A percentile compares a stretch with the other conserved stretches of the same genome.
Conservation (phyloP, 306 rosid species). For the Prunus armeniaca region DNA sequence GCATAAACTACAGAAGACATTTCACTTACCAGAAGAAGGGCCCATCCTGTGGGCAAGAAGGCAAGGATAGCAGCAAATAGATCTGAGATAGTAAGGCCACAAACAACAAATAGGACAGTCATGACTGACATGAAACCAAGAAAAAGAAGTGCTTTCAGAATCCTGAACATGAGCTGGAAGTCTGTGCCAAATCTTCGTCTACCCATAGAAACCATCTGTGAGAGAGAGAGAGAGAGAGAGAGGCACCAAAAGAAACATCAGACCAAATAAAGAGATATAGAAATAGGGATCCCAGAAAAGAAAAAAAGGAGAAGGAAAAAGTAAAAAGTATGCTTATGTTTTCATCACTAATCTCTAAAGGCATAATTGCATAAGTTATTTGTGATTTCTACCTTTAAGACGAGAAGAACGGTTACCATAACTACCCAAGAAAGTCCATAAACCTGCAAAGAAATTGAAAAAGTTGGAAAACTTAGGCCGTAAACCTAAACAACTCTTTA, state of each 20-base stretch:
- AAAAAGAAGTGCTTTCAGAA: slow-evolving; percentile 88
- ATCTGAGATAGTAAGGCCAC: slow-evolving; percentile 82
- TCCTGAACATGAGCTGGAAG: slow-evolving; percentile 88
- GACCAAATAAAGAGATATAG: not conserved
- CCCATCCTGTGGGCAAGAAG: slow-evolving; percentile 96
- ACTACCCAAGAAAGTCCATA: slow-evolving; percentile 89
- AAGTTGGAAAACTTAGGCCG: slow-evolving; percentile 24
- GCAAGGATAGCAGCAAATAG: slow-evolving; percentile 83
- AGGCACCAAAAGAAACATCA: slow-evolving; percentile 2
- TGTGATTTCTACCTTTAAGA: slow-evolving; percentile 57
- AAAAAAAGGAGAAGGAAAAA: too few relatives aligned
- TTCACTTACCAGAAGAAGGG: slow-evolving; percentile 69
- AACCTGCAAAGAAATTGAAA: slow-evolving; percentile 45
- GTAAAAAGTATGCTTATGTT: not conserved
- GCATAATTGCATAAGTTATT: slow-evolving; percentile 7
- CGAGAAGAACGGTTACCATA: slow-evolving; percentile 56
- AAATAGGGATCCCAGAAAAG: not conserved
- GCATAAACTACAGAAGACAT: not conserved
- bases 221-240: too few relatives aligned
- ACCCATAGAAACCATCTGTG: slow-evolving; percentile 89
- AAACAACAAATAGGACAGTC: slow-evolving; percentile 80
- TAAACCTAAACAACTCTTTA: slow-evolving; percentile 9
- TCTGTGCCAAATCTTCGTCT: slow-evolving; percentile 85
- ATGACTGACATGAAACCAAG: slow-evolving; percentile 89
- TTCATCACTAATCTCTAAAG: not conserved